Evolutionary conservation across 352 stramenopile genomes (phyloP), one percentile per base, ranked within the genome.

Genomic region (Pythium chondricola): DNA sequence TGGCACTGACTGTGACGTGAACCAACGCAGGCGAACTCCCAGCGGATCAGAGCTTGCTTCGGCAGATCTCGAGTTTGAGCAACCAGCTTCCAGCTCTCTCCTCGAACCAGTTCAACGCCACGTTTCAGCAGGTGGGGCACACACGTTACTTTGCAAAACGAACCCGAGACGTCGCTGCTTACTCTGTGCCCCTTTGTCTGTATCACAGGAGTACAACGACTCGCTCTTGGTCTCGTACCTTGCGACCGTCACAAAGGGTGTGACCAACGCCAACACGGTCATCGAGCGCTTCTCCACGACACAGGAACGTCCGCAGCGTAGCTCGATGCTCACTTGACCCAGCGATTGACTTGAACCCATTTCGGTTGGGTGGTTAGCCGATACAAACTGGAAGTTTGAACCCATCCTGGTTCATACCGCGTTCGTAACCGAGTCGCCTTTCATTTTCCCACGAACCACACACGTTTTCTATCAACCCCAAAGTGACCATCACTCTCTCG

Each of bases 51-150:
- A 84, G 77, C 24, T 43, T 95, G 32, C 61, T 93, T 16, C 84
- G 82, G 27, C 82, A 95, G 45, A 85, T 95, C 45, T 90, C 82
- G 50, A 91, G 78, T 36, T 79, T 91, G 27, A 92, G 79, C 56
- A 88, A 93, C 53, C 74, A 92, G 43, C 65, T 95, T 11, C 84
- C 84, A 16, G 75, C 74, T 16, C 83, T 93, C 59, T 69, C 80
- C 18, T 84, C 78, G 16, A 62, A 86, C 48, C 66, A 69, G 17
- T 95, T 95, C 47, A 75, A 89, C 39, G 46, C 65, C 24, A 65
- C 74, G 20, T 95, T 92, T 43, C 58, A 79, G 20, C 73, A 85
- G 63, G 71, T 83, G 36, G 16, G 52, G 17, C 8, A 33, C n/a
- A n/a, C n/a, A n/a, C n/a, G n/a, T n/a, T n/a, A n/a, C n/a, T n/a